These are phyloP conservation scores for Plantago coronopus DNA, from an alignment of 305 asterid species.

Conservation along the genomic window DNA sequence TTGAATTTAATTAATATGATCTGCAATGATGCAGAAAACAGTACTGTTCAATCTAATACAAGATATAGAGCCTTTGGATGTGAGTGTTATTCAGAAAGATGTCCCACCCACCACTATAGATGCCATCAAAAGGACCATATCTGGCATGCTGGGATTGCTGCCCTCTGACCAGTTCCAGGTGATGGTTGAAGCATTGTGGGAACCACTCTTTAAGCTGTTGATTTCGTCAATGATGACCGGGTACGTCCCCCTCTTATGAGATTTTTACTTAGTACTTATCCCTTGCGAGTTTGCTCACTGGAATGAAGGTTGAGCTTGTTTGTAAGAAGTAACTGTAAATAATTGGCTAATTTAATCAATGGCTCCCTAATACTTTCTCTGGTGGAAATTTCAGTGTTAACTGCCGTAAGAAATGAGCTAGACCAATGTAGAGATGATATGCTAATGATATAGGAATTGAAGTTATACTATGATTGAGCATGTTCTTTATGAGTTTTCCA, in stretches of 20 bases:
- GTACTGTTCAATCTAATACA: not conserved
- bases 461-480: too few species aligned
- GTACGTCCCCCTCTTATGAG: not conserved
- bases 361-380: too few species aligned
- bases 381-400: not conserved
- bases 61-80: conserved; percentile 63
- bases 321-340: not conserved
- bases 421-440: too few species aligned
- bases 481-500: too few species aligned
- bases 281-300: too few species aligned
- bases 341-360: not conserved
- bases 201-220: conserved; percentile 78
- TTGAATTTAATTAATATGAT: not conserved
- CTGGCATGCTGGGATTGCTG: conserved; percentile 86
- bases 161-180: conserved; percentile 93
- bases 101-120: conserved; percentile 76
- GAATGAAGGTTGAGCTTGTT: too few species aligned
- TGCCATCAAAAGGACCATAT: conserved; percentile 93
- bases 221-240: conserved; percentile 92
- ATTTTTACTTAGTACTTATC: not conserved
- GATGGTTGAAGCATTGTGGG: conserved; percentile 80
- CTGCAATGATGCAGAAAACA: not conserved
- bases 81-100: conserved; percentile 81
- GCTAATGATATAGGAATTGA: too few species aligned
- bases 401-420: not conserved